A percentile compares a stretch with the other conserved stretches of the same genome.
These are phyloP conservation scores for Nowakowskiella sp. DNA, from an alignment of 192 early-diverging fungal genomes.

Conservation along the genomic window DNA sequence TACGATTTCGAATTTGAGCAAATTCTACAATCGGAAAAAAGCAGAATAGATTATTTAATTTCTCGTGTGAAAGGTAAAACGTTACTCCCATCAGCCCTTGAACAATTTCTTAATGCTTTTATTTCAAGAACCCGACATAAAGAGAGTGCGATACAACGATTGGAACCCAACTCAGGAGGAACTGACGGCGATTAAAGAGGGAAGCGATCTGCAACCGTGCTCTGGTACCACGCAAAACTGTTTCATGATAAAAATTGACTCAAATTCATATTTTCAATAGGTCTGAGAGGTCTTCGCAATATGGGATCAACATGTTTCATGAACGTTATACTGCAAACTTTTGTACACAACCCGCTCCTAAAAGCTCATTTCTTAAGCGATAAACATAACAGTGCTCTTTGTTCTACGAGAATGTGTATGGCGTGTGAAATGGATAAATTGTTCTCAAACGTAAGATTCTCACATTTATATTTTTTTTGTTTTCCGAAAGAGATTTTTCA, in stretches of 20 bases:
- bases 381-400: conserved; percentile 50
- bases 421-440: conserved; percentile 87
- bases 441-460: conserved; percentile 55
- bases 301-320: conserved; percentile 96
- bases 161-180: conserved; percentile 60
- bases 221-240: conserved; percentile 35
- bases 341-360: conserved; percentile 87
- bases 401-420: conserved; percentile 52
- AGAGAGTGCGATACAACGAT: conserved; percentile 27
- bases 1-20: conserved; percentile 67
- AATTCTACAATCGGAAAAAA: conserved; percentile 30
- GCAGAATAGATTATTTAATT: conserved; percentile 34
- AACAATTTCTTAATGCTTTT: conserved; percentile 35
- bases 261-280: conserved; percentile 28
- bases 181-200: conserved; percentile 34
- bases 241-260: conserved; percentile 12
- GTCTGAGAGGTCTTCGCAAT: conserved; percentile 82
- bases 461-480: neutral
- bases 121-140: conserved; percentile 41
- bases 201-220: conserved; percentile 37
- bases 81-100: conserved; percentile 11
- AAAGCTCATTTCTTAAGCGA: conserved; percentile 88
- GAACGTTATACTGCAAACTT: conserved; percentile 84
- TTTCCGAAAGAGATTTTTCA: too few species aligned
- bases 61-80: conserved; percentile 36